Evolutionary conservation across 2,329 filamentous ascomycete genomes (phyloP), one percentile per base, ranked within the genome.

Genomic region (Colletotrichum musicola): DNA sequence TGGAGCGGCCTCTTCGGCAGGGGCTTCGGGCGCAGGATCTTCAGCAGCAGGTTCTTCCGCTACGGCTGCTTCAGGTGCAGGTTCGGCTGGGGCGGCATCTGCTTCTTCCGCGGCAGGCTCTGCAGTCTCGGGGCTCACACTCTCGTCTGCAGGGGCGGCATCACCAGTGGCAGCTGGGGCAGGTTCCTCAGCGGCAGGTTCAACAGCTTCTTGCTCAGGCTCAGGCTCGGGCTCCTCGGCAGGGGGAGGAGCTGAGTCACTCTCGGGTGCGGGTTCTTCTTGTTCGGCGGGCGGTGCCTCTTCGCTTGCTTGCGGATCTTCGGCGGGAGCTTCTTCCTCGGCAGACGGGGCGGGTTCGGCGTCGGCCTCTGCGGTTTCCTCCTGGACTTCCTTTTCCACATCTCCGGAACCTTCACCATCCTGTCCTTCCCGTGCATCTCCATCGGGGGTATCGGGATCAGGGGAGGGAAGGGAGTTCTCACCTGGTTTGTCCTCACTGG

Each of bases 401-500:
- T 12, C 44, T 12, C 54, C 63, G 4, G 53, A 63, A 40, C 62
- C 62, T 44, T 51, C 40, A 20, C 51, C 57, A 57, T 57, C 63
- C 56, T 46, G 56, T 67, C 63, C 67, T 59, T 71, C 68, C 69
- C 59, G 67, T 55, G 42, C 60, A 54, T 66, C 57, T 70, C 60
- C 73, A 69, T 66, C 69, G 62, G 75, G 74, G 73, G 72, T 72
- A 58, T 71, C 68, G 49, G 56, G 58, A 72, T 74, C 73, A 74
- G 74, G 71, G 69, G 74, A 76, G 72, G 70, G 71, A 71, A 72
- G 73, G 71, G 73, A 56, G 69, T 71, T 72, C 76, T 77, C 76
- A 77, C 76, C 76, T 77, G 69, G 72, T 71, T 68, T 73, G 38
- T 70, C 67, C 40, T 62, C 67, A 35, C 49, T 61, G 9, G 51